Evolutionary conservation across 768 basidiomycete species (phyloP).

Genomic region (Tricholoma matsutake): DNA sequence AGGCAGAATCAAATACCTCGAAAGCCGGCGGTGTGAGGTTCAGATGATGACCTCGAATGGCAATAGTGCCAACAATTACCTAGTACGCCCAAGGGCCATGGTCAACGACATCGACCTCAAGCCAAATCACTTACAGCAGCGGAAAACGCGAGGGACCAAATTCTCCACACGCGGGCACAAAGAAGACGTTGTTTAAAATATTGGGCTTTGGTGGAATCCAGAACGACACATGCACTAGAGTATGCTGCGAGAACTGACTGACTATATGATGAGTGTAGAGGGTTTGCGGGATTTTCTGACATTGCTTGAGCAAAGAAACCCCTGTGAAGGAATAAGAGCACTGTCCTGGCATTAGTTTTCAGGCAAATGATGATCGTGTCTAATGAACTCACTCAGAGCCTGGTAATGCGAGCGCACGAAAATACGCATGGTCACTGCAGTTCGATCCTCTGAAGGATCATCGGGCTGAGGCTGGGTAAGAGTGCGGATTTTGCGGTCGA

Average conservation of each 20-base stretch:
- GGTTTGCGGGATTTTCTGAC: conserved; percentile 43
- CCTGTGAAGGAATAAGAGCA: conserved; percentile 54
- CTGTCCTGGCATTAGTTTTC: conserved; percentile 26
- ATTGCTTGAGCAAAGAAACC: conserved; percentile 59
- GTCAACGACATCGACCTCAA: not conserved
- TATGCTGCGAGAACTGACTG: conserved; percentile 53
- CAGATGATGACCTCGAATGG: conserved; percentile 42
- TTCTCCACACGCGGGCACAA: conserved; percentile 51
- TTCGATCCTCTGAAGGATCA: conserved; percentile 25
- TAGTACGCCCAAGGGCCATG: conserved; percentile 12
- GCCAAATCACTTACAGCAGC: conserved; percentile 41
- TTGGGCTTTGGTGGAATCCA: conserved; percentile 39
- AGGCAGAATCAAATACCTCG: conserved; percentile 45
- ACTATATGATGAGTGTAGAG: conserved; percentile 44
- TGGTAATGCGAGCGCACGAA: conserved; percentile 43
- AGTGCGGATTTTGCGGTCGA: conserved; percentile 48
- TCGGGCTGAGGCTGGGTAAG: conserved; percentile 26
- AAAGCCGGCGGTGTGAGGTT: conserved; percentile 45
- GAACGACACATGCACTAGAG: conserved; percentile 45
- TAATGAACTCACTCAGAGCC: conserved; percentile 37
- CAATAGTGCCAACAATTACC: conserved; percentile 55
- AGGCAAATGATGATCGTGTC: not conserved
- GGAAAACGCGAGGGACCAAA: conserved; percentile 57
- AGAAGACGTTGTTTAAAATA: conserved; percentile 43
- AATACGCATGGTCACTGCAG: conserved; percentile 38